These are phyloP conservation scores for Lyophyllum shimeji DNA, from an alignment of 768 basidiomycete genomes.

Conservation along the genomic window DNA sequence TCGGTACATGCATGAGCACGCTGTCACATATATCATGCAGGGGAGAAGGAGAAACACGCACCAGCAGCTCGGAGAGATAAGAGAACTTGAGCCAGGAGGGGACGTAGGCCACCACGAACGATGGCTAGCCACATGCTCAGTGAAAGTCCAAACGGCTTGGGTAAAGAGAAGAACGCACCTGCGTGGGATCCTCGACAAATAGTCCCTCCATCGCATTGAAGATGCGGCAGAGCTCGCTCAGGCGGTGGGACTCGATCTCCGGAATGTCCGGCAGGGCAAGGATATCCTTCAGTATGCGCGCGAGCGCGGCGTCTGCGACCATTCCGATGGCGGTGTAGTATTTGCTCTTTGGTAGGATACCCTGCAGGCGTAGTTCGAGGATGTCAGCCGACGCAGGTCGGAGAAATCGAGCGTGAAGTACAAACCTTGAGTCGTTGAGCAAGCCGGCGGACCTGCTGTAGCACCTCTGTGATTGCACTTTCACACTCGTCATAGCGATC, in stretches of 20 bases:
- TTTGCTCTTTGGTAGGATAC: slow-evolving; percentile 65
- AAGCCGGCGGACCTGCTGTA: slow-evolving; percentile 62
- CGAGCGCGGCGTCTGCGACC: slow-evolving; percentile 66
- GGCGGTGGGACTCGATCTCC: slow-evolving; percentile 78
- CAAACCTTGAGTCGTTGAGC: slow-evolving; percentile 75
- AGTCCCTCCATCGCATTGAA: slow-evolving; percentile 78
- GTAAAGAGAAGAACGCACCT: slow-evolving; percentile 38
- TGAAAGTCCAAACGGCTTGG: not conserved
- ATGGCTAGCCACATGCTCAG: slow-evolving; percentile 43
- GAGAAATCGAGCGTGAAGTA: not conserved
- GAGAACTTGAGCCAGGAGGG: slow-evolving; percentile 94
- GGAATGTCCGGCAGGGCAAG: slow-evolving; percentile 83
- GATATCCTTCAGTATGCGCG: slow-evolving; percentile 68
- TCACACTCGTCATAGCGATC: slow-evolving; percentile 79
- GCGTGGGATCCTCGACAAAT: slow-evolving; percentile 65
- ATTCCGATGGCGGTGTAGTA: slow-evolving; percentile 73
- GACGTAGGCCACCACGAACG: slow-evolving; percentile 82
- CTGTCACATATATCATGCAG: not conserved
- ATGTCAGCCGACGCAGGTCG: not conserved
- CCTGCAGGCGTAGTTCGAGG: slow-evolving; percentile 34
- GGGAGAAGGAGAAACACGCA: slow-evolving; percentile 35
- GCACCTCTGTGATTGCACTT: slow-evolving; percentile 56
- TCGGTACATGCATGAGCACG: not conserved
- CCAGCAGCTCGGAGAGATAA: slow-evolving; percentile 89
- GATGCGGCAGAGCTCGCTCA: slow-evolving; percentile 82